Conservation (phyloP, 1,139 yeast species). For the Saccharomyces hybrid region DNA sequence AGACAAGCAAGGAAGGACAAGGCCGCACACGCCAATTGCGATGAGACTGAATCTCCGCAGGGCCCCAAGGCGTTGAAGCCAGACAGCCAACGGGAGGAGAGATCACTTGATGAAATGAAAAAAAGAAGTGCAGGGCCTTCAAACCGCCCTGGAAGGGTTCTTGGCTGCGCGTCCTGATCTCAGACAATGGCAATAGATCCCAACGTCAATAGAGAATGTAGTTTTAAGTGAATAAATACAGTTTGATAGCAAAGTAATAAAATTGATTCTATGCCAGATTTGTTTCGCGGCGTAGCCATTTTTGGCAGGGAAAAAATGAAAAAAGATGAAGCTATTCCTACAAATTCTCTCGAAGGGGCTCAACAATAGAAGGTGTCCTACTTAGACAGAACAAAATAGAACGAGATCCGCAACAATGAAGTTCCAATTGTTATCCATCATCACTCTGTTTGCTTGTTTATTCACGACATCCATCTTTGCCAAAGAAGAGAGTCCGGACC, state of each 20-base stretch:
- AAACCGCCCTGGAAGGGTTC: constrained; percentile 7
- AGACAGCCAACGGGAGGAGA: constrained; percentile 58
- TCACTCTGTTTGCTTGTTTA: constrained; percentile 1
- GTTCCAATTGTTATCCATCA: background rate
- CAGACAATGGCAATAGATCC: constrained; percentile 1
- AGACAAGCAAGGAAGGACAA: constrained; percentile 27
- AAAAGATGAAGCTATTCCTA: background rate
- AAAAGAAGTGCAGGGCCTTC: constrained; percentile 11
- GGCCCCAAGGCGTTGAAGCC: constrained; percentile 57
- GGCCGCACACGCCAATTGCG: constrained; percentile 39
- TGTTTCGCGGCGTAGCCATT: background rate
- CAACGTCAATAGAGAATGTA: background rate
- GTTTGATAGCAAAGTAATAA: background rate
- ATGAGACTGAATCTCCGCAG: constrained; percentile 38
- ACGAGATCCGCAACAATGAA: constrained; percentile 6
- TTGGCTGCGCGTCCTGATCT: background rate
- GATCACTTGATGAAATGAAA: constrained; percentile 34
- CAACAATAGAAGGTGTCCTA: background rate
- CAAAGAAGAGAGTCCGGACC: constrained; percentile 34
- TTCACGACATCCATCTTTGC: constrained; percentile 9
- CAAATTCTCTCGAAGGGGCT: background rate
- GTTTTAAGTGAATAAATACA: background rate
- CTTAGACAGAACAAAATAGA: background rate
- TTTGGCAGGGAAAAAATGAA: background rate
- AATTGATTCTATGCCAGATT: background rate